Evolutionary conservation across 2,329 filamentous ascomycete genomes (phyloP).

Genomic region (Pseudogymnoascus sp.): DNA sequence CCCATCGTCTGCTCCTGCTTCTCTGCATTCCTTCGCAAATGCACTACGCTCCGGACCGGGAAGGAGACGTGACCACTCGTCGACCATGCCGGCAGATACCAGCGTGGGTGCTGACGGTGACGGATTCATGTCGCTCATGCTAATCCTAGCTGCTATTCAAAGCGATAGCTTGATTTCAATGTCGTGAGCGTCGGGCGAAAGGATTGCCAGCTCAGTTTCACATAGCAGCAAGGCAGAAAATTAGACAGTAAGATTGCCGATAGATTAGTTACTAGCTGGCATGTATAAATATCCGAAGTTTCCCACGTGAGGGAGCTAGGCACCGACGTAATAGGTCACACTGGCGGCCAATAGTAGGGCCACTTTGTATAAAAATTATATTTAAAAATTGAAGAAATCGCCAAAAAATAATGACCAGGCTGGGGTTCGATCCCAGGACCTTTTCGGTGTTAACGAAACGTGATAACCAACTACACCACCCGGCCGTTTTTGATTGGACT

Average conservation of each 20-base stretch:
- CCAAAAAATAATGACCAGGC: constrained; percentile 4
- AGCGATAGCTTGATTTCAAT: neutral
- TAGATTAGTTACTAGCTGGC: neutral
- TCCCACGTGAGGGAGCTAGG: neutral
- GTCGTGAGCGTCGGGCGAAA: neutral
- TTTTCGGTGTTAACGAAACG: constrained; percentile 8
- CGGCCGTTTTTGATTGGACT: neutral
- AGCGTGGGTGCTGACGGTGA: neutral
- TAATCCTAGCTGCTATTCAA: neutral
- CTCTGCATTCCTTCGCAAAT: neutral
- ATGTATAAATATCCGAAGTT: neutral
- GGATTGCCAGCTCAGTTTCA: neutral
- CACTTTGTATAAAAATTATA: neutral
- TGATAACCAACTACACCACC: constrained; percentile 8
- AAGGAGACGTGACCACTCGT: neutral
- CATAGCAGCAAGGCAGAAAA: neutral
- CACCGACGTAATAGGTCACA: neutral
- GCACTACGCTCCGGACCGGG: neutral
- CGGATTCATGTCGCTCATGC: neutral
- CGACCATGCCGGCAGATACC: neutral
- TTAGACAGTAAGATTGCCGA: neutral
- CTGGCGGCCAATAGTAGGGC: neutral
- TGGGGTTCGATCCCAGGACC: constrained; percentile 7
- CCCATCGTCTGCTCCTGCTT: neutral
- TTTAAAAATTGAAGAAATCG: neutral